Percentiles rank a stretch among this genome's conserved stretches.
phyloP scores from a whole-genome alignment of 2,329 filamentous ascomycete species.

The Chrysosphaeria jannelii region DNA sequence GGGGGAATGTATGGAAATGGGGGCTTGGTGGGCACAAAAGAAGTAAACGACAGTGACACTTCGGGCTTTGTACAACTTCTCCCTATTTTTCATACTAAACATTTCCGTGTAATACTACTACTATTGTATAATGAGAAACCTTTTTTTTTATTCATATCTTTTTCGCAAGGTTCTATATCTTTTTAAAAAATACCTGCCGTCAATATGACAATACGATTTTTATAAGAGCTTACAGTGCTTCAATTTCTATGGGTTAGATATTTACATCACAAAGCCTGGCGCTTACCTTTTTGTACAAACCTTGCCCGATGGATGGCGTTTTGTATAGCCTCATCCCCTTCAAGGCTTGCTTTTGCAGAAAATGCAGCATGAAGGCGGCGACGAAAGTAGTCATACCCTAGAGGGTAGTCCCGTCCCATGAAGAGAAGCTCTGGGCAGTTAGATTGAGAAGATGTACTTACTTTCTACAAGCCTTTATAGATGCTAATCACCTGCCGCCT shows the following conservation, averaged over 20 bases:
- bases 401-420: constrained; percentile 61
- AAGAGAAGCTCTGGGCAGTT: constrained; percentile 39
- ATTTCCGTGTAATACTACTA: too few relatives aligned
- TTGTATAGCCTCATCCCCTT: constrained; percentile 44
- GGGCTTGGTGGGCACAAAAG: constrained; percentile 75
- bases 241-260: constrained; percentile 33
- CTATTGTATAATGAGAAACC: too few relatives aligned
- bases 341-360: constrained; percentile 36
- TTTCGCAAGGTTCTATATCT: constrained; percentile 63
- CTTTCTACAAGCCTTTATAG: constrained; percentile 43
- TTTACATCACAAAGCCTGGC: not conserved
- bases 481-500: constrained; percentile 54
- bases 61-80: too few relatives aligned
- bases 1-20: constrained; percentile 63
- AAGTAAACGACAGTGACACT: too few relatives aligned
- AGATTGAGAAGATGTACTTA: not conserved
- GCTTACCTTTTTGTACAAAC: constrained; percentile 64
- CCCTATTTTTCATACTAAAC: too few relatives aligned
- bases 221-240: constrained; percentile 44
- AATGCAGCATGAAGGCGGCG: constrained; percentile 65
- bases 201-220: not conserved
- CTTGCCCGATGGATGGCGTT: constrained; percentile 49
- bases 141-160: too few relatives aligned
- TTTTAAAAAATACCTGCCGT: constrained; percentile 62
- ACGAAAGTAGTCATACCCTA: constrained; percentile 56